Conservation (phyloP, 768 basidiomycete genomes). For the Russula foetens region DNA sequence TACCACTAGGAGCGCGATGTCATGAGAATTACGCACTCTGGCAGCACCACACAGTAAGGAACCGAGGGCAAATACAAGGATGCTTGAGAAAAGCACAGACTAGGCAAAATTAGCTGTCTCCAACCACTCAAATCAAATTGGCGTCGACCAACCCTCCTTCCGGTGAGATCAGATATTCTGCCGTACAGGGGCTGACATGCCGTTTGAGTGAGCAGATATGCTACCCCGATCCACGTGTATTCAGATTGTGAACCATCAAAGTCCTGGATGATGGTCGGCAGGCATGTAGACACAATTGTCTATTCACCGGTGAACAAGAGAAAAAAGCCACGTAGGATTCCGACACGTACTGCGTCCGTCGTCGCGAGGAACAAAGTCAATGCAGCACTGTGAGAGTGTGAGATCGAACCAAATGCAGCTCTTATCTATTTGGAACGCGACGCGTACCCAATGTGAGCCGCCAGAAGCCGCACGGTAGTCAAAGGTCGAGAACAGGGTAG, state of each 20-base stretch:
- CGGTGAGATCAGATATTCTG: slow-evolving; percentile 68
- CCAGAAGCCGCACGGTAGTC: slow-evolving; percentile 15
- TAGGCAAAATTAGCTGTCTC: slow-evolving; percentile 26
- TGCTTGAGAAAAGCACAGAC: slow-evolving; percentile 65
- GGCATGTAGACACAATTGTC: slow-evolving; percentile 74
- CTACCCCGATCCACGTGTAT: slow-evolving; percentile 81
- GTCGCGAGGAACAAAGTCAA: slow-evolving; percentile 79
- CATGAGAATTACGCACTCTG: slow-evolving; percentile 36
- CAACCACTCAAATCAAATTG: slow-evolving; percentile 5
- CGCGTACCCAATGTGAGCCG: slow-evolving; percentile 20
- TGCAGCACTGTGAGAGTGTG: slow-evolving; percentile 46
- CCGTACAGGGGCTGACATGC: slow-evolving; percentile 81
- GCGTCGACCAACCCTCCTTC: slow-evolving; percentile 54
- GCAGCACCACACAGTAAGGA: slow-evolving; percentile 76
- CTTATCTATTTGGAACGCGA: slow-evolving; percentile 1
- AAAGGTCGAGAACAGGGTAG: slow-evolving; percentile 5
- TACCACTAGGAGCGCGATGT: slow-evolving; percentile 14
- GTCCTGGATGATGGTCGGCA: slow-evolving; percentile 73
- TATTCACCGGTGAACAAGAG: slow-evolving; percentile 20
- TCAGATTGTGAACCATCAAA: slow-evolving; percentile 59
- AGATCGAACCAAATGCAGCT: background rate
- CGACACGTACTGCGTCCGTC: slow-evolving; percentile 62
- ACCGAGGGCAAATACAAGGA: slow-evolving; percentile 65
- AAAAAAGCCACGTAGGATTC: slow-evolving; percentile 5
- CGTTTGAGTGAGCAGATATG: slow-evolving; percentile 82